phyloP scores from a whole-genome alignment of 192 early-diverging fungal genomes.

The Jimgerdemannia flammicorona region DNA sequence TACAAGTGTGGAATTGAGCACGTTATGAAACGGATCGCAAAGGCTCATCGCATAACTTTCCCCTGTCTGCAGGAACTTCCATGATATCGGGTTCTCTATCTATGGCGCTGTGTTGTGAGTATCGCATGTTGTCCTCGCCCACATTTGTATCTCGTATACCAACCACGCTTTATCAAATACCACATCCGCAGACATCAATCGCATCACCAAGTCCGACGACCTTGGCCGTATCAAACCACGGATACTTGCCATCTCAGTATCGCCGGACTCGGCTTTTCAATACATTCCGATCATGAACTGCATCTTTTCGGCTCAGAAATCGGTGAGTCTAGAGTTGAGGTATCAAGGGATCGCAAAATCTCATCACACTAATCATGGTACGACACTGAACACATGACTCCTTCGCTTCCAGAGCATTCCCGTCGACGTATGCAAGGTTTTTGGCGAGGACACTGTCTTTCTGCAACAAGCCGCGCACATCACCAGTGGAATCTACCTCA shows the following conservation, averaged over 20 bases:
- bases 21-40: not conserved
- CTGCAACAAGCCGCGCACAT: slow-evolving; percentile 91
- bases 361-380: not conserved
- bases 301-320: slow-evolving; percentile 95
- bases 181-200: slow-evolving; percentile 57
- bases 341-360: not conserved
- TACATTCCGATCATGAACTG: slow-evolving; percentile 98
- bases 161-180: no score
- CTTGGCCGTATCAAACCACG: slow-evolving; percentile 62
- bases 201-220: slow-evolving; percentile 52
- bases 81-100: slow-evolving; percentile 60
- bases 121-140: not conserved
- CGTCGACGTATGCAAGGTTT: slow-evolving; percentile 88
- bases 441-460: slow-evolving; percentile 78
- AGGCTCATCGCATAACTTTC: slow-evolving; percentile 15
- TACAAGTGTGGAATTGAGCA: no score
- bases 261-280: slow-evolving; percentile 80
- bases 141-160: not conserved
- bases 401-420: slow-evolving; percentile 59
- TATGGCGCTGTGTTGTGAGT: slow-evolving; percentile 58
- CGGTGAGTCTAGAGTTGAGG: slow-evolving; percentile 38
- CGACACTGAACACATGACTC: not conserved
- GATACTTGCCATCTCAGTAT: slow-evolving; percentile 83
- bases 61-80: slow-evolving; percentile 27
- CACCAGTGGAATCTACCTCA: slow-evolving; percentile 81